Conservation (phyloP, 441 rosid genomes). For the Populus hybrid region DNA sequence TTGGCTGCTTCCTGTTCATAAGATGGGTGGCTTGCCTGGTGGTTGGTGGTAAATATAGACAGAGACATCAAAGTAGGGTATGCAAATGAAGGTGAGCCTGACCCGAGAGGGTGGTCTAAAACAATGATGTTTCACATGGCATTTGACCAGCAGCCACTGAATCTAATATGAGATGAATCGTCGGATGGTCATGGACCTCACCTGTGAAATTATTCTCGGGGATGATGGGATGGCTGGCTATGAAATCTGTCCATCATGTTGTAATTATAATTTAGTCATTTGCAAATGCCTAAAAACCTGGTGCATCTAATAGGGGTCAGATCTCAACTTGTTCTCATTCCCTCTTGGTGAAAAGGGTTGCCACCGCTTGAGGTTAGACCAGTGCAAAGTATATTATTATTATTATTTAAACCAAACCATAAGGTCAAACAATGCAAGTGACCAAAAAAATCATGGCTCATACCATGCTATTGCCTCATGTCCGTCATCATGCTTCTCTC, state of each 20-base stretch:
- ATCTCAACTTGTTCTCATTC: neutral
- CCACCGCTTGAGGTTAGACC: neutral
- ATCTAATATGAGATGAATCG: neutral
- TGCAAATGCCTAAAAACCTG: neutral
- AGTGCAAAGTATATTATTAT: neutral
- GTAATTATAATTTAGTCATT: neutral
- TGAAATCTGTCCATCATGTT: neutral
- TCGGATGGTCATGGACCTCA: neutral
- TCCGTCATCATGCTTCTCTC: neutral
- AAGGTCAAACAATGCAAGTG: neutral
- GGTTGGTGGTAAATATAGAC: neutral
- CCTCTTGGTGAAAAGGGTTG: neutral
- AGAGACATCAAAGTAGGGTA: neutral
- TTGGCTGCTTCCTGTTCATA: neutral
- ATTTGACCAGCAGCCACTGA: slow-evolving; percentile 9
- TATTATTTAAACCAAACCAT: neutral
- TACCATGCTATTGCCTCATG: neutral
- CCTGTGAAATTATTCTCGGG: neutral
- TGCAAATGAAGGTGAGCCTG: neutral
- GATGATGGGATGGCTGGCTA: neutral
- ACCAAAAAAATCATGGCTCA: neutral
- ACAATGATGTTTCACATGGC: slow-evolving; percentile 12
- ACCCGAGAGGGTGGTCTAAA: neutral
- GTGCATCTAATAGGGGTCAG: neutral
- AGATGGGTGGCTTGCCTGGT: neutral